phyloP scores from a whole-genome alignment of 768 basidiomycete genomes.

The Gautieria morchelliformis region DNA sequence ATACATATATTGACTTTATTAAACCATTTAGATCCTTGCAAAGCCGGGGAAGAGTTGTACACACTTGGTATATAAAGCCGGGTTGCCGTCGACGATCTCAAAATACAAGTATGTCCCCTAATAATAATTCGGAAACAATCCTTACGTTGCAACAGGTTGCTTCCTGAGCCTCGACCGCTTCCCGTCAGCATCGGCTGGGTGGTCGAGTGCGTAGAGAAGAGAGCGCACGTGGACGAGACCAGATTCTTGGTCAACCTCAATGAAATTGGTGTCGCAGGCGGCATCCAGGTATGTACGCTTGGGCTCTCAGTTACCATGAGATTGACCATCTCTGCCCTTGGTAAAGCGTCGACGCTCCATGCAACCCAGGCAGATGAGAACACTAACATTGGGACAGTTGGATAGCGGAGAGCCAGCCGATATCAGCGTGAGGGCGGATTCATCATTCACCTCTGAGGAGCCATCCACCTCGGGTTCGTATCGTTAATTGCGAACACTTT shows the following conservation, averaged over 20 bases:
- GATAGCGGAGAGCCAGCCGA: slow-evolving; percentile 1
- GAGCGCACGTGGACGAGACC: slow-evolving; percentile 51
- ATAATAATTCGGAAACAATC: neutral
- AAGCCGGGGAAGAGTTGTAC: slow-evolving; percentile 68
- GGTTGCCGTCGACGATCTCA: slow-evolving; percentile 59
- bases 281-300: slow-evolving; percentile 43
- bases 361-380: slow-evolving; percentile 47
- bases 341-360: slow-evolving; percentile 63
- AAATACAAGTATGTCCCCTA: slow-evolving; percentile 48
- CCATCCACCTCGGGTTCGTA: slow-evolving; percentile 14
- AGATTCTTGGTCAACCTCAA: slow-evolving; percentile 59
- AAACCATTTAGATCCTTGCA: slow-evolving; percentile 38
- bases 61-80: slow-evolving; percentile 82
- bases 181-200: slow-evolving; percentile 88
- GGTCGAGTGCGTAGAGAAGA: slow-evolving; percentile 72
- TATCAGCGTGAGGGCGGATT: neutral
- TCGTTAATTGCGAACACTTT: too few relatives aligned
- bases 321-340: neutral
- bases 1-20: neutral
- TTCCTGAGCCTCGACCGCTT: slow-evolving; percentile 58
- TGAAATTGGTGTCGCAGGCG: slow-evolving; percentile 46
- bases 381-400: slow-evolving; percentile 7
- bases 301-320: neutral
- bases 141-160: slow-evolving; percentile 28
- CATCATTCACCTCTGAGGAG: slow-evolving; percentile 10